Evolutionary conservation across 495 filamentous ascomycete genomes (phyloP).

Genomic region (Articulospora tetracladia): DNA sequence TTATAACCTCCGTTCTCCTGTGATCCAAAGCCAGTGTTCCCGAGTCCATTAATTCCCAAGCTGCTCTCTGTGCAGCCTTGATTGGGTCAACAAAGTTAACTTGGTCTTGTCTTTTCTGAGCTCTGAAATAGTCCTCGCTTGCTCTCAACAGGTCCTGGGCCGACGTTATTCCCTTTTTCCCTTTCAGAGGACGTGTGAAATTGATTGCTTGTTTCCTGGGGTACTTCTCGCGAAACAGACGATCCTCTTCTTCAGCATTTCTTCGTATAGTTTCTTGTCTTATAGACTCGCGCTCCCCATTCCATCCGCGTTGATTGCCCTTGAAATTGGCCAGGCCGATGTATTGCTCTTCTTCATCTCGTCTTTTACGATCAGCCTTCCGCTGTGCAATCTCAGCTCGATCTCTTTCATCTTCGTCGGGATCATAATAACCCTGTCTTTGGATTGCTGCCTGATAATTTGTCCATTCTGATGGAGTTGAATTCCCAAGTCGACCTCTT

Average conservation of each 20-base stretch:
- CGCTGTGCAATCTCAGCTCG: not conserved
- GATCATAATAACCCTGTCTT: not conserved
- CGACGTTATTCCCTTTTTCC: not conserved
- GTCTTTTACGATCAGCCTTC: not conserved
- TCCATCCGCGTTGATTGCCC: conserved; percentile 4
- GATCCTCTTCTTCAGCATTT: not conserved
- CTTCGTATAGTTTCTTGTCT: not conserved
- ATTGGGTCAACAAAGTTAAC: too few relatives aligned
- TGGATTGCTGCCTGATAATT: too few relatives aligned
- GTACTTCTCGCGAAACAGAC: not conserved
- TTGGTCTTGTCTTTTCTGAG: too few relatives aligned
- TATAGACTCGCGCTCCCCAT: conserved; percentile 3
- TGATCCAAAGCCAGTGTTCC: too few relatives aligned
- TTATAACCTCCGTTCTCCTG: too few relatives aligned
- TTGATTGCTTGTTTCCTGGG: not conserved
- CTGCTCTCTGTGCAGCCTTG: too few relatives aligned
- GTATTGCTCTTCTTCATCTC: conserved; percentile 6
- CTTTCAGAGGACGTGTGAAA: not conserved
- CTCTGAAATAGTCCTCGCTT: not conserved
- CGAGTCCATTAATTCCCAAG: too few relatives aligned
- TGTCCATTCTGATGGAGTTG: too few relatives aligned
- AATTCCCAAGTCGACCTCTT: too few relatives aligned
- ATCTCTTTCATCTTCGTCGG: not conserved
- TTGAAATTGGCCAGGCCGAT: not conserved
- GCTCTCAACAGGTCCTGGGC: not conserved